phyloP scores from a whole-genome alignment of 768 basidiomycete species.

The Leccinum imitatum region DNA sequence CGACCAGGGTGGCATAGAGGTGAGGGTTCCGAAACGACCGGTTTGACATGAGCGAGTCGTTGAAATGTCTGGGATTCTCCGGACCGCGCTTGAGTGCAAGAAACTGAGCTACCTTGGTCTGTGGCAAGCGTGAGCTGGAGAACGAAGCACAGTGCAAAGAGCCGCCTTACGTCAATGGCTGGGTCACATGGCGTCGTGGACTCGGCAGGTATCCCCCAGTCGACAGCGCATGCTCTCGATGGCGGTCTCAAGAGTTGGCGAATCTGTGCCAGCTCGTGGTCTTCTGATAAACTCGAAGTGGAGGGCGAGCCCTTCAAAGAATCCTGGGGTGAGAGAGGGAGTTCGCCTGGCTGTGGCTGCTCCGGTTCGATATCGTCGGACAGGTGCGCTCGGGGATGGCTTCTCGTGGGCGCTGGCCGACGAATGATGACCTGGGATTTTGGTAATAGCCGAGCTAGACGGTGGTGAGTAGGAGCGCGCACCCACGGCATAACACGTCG shows the following conservation, averaged over 20 bases:
- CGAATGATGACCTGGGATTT: constrained; percentile 65
- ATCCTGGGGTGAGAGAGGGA: constrained; percentile 18
- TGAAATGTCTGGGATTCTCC: constrained; percentile 80
- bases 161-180: constrained; percentile 51
- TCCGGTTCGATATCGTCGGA: constrained; percentile 43
- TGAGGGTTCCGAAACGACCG: constrained; percentile 95
- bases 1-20: constrained; percentile 92
- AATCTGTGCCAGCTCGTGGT: constrained; percentile 53
- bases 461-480: neutral
- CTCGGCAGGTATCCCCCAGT: constrained; percentile 78
- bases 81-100: constrained; percentile 65
- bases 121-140: constrained; percentile 3
- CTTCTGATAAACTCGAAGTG: constrained; percentile 21
- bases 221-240: constrained; percentile 57
- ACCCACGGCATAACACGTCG: neutral
- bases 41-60: constrained; percentile 91
- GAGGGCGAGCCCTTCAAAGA: constrained; percentile 13
- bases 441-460: constrained; percentile 39
- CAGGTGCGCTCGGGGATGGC: constrained; percentile 48
- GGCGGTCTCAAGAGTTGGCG: constrained; percentile 60
- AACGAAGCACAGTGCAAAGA: neutral
- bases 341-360: constrained; percentile 2
- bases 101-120: constrained; percentile 85
- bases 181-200: constrained; percentile 58
- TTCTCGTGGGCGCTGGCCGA: constrained; percentile 45